A percentile compares a stretch with the other conserved stretches of the same genome.
These are phyloP conservation scores for Clohesyomyces aquaticus DNA, from an alignment of 495 filamentous ascomycete genomes.

Conservation along the genomic window DNA sequence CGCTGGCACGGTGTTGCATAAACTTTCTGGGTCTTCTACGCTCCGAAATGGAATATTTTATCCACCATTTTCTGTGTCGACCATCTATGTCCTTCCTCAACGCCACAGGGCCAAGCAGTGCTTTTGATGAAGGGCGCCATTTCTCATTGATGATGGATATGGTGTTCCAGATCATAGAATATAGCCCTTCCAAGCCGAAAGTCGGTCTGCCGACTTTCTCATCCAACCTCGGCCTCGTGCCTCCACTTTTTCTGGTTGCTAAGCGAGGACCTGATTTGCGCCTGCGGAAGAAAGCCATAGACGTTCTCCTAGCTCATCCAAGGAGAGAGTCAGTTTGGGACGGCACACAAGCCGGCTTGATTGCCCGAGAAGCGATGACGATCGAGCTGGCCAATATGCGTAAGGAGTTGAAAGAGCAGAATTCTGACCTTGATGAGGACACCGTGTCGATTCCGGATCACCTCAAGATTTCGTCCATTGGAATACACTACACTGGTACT, in stretches of 20 bases:
- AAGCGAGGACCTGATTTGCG: not conserved
- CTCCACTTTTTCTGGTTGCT: slow-evolving; percentile 11
- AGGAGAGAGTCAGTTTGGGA: slow-evolving; percentile 30
- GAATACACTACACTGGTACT: not conserved
- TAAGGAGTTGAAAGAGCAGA: not conserved
- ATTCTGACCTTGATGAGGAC: not conserved
- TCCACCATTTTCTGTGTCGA: no score
- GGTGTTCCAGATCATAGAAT: no score
- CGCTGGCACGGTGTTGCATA: no score
- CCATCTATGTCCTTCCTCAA: no score
- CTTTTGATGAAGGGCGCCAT: no score
- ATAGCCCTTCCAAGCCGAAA: no score
- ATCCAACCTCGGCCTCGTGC: not conserved
- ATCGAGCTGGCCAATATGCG: slow-evolving; percentile 12
- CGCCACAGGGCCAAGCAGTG: no score
- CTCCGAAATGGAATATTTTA: no score
- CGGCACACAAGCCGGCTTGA: slow-evolving; percentile 19
- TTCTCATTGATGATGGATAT: no score
- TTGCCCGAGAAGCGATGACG: slow-evolving; percentile 23
- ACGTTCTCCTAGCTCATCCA: slow-evolving; percentile 17
- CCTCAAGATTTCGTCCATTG: slow-evolving; percentile 4
- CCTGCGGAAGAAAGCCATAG: slow-evolving; percentile 18
- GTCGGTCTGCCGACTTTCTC: no score
- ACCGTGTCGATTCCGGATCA: not conserved
- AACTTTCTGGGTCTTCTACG: no score